Conservation (phyloP, 2,329 filamentous ascomycete species). For the Coniochaeta hoffmannii region DNA sequence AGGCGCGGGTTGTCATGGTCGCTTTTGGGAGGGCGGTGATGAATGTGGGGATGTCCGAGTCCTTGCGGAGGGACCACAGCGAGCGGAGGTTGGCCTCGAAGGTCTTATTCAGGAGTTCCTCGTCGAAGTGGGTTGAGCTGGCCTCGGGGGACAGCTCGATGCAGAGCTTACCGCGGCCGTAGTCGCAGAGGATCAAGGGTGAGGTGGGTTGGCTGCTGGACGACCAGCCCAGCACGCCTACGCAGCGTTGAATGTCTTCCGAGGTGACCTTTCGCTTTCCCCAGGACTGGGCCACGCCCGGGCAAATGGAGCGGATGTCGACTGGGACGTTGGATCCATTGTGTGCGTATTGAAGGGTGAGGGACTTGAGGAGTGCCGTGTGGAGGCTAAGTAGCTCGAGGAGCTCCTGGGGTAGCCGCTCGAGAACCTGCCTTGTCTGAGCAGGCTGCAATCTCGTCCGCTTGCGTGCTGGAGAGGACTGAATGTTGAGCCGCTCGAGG, state of each 20-base stretch:
- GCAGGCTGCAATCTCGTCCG: constrained; percentile 21
- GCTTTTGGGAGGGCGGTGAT: constrained; percentile 49
- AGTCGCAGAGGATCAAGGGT: constrained; percentile 36
- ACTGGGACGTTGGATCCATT: constrained; percentile 55
- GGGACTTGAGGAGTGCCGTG: constrained; percentile 58
- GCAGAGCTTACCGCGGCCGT: constrained; percentile 39
- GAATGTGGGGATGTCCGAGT: constrained; percentile 36
- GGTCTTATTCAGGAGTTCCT: constrained; percentile 42
- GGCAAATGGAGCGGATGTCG: constrained; percentile 54
- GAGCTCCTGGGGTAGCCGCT: constrained; percentile 42
- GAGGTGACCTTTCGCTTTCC: constrained; percentile 60
- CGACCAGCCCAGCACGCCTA: constrained; percentile 52
- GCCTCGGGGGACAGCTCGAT: constrained; percentile 43
- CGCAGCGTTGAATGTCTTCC: constrained; percentile 57
- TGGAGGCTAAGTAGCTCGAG: constrained; percentile 57
- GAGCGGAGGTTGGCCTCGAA: constrained; percentile 45
- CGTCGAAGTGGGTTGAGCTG: constrained; percentile 33
- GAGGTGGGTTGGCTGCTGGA: constrained; percentile 18
- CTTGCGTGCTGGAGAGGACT: constrained; percentile 24
- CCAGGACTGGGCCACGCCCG: constrained; percentile 61
- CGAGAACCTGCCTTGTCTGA: constrained; percentile 20
- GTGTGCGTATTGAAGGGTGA: constrained; percentile 63
- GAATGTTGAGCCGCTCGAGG: constrained; percentile 32
- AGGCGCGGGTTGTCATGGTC: constrained; percentile 42
- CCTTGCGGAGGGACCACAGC: constrained; percentile 29